Evolutionary conservation across 257 asterid genomes (phyloP), one percentile per base, ranked within the genome.

Genomic region (Anisodus tanguticus): DNA sequence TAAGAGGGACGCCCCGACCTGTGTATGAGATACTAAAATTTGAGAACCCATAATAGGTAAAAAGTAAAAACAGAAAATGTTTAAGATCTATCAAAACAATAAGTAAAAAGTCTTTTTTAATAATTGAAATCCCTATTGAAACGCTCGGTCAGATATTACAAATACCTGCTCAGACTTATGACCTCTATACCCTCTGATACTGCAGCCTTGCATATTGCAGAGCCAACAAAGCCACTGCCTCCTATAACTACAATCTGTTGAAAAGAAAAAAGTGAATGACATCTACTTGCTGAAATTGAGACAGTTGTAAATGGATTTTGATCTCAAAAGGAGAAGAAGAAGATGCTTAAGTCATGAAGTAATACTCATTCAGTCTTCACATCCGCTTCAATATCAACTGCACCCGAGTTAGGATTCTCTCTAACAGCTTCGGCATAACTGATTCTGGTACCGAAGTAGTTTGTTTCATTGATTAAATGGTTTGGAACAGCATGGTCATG

Each of bases 161-260:
- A 19, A 86, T 85, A 95, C 98, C 98, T 94, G 98, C 97, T 96
- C 90, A 96, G 92, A 88, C 98, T 93, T 84, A 88, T 89, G 87
- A 93, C 98, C 79, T 96, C 99, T 7, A 94, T 92, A 59, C 99
- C 98, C 92, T 92, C 94, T n/a, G 95, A 89, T 53, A 94, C 90
- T 19, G 98, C 99, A 89, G 98, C 98, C 90, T 92, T 96, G 91
- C 98, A 93, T 84, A 94, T 92, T 47, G 98, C 98, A 83, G 97
- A 89, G 83, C 99, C 99, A 88, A 96, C 98, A 84, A 94, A 96
- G 80, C 98, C 98, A 45, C 91, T 94, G 84, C 99, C 99, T 87
- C 99, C 98, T 87, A 96, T 87, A 55, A 96, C 98, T 49, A 94
- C 98, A 88, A 96, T 88, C 98, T 95, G 92, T 79, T 43, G 9